Evolutionary conservation across 495 filamentous ascomycete genomes (phyloP), one percentile per base, ranked within the genome.

Genomic region (Aspergillus ellipticus): DNA sequence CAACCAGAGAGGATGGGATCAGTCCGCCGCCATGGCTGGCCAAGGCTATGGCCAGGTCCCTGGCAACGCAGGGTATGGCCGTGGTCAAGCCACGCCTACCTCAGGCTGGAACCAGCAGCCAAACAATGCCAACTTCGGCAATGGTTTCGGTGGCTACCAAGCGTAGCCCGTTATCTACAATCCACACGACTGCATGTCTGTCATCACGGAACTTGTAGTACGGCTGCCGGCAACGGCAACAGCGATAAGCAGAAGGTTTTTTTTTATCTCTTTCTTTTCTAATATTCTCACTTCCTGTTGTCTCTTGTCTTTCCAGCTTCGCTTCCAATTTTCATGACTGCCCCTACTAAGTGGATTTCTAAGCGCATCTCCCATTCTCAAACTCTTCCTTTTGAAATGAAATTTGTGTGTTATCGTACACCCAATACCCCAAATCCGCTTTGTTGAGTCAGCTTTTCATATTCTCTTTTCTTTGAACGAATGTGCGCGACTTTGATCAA

Each of bases 21-120:
- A 87, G 62, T 79, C 84, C 50, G 76, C 84, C 50, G 76, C 70
- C 41, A 81, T 82, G 65, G 76, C 78, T 46, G 76, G 74, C 47
- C 85, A 87, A 65, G 82, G 78, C 55, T 84, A 80, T 54, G 73
- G 76, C 51, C 79, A 81, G 57, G 75, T 80, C 63, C 86, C 85
- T n/a, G 85, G 80, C 41, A 89, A 85, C 62, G 85, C 87, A 58
- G 89, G 89, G 48, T 95, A 91, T 61, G 89, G 89, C 42, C 90
- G 90, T 72, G 89, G 87, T 60, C 88, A 92, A 60, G 85, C 83
- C 60, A 80, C 84, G 54, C 82, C 88, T 56, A 85, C 83, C 63
- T 75, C 85, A 63, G 88, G 88, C 61, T 93, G 89, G 86, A 85
- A 80, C 62, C 85, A 87, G 64, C 71, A 87, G 64, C 71, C 71